Base-by-base conservation (phyloP, 352 stramenopile genomes). In the Globisporangium middletonii region DNA sequence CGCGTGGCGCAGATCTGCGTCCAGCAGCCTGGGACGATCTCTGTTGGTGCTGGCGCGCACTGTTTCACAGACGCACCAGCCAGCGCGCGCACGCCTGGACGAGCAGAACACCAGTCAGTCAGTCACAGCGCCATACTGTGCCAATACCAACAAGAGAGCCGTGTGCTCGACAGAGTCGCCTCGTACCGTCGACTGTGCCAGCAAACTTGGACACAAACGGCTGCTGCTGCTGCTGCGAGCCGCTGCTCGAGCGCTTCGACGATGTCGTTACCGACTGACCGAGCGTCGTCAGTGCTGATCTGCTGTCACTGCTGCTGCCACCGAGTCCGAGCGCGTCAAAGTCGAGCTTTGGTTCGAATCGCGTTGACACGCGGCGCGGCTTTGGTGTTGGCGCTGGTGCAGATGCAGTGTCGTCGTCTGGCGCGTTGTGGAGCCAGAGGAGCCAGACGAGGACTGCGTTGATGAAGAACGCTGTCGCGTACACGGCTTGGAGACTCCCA, bases 1-100 rank as follows among this genome's bases (percentile, higher is more conserved):
- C 79, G 75, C 18, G 77, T 87, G 4, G 76, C 80, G 27, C 72
- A 68, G 18, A 93, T 72, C 28, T 88, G 75, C 4, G 77, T 69
- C 83, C 83, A 93, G 57, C 72, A 87, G 0, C 76, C 77, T 35
- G 56, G 28, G 12, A 76, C 62, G 23, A 63, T 73, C 28, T 74
- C 68, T 1, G 59, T 59, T 19, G 69, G 61, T 3, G 67, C 60
- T 19, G 77, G 57, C 15, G 67, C 55, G 52, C 77, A 88, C 65
- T 78, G 69, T 47, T 69, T 75, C 23, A 89, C 63, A 1, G 82
- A 92, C 4, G 71, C 64, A 2, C 79, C 82, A 13, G 82, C 82
- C 8, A 69, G 68, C 26, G 57, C 74, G 53, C 72, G 83, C 19
- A 67, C 56, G 9, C 72, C 72, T 72, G 30, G 12, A 38, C 4